These are phyloP conservation scores for Neurospora sp. DNA, from an alignment of 2,329 filamentous ascomycete genomes.

Conservation along the genomic window DNA sequence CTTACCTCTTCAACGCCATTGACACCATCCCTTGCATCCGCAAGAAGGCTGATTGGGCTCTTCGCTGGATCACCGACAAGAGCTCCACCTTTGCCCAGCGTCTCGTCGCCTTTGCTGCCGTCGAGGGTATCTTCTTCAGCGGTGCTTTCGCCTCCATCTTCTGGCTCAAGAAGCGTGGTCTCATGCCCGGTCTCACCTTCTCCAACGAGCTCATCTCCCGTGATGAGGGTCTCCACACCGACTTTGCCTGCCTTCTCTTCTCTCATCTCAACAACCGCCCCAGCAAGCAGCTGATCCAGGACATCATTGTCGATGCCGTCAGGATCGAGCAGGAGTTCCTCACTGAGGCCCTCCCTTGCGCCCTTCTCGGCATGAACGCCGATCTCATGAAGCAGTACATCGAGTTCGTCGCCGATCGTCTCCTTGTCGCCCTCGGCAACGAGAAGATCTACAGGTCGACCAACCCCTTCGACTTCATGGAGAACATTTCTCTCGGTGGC, in stretches of 20 bases:
- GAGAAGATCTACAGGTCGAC: conserved; percentile 83
- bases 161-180: conserved; percentile 99
- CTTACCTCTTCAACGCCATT: conserved; percentile 95
- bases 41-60: conserved; percentile 97
- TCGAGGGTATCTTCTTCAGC: conserved; percentile 99
- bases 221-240: conserved; percentile 98
- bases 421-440: conserved; percentile 87
- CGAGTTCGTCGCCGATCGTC: conserved; percentile 95
- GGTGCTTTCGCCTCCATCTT: conserved; percentile 98
- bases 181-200: conserved; percentile 98
- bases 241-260: conserved; percentile 96
- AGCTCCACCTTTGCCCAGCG: conserved; percentile 92
- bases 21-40: conserved; percentile 98
- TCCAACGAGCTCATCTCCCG: conserved; percentile 99
- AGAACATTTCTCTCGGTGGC: conserved; percentile 96
- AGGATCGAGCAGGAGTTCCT: conserved; percentile 95
- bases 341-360: conserved; percentile 86
- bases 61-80: conserved; percentile 89
- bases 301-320: conserved; percentile 92
- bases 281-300: conserved; percentile 66
- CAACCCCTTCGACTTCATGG: conserved; percentile 99
- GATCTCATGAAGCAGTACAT: conserved; percentile 99
- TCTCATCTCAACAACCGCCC: conserved; percentile 94
- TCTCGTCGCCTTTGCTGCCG: conserved; percentile 90
- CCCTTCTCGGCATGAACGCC: conserved; percentile 94